Base-by-base conservation (phyloP, 1,284 basidiomycete species). In the Pseudozyma thailandica region DNA sequence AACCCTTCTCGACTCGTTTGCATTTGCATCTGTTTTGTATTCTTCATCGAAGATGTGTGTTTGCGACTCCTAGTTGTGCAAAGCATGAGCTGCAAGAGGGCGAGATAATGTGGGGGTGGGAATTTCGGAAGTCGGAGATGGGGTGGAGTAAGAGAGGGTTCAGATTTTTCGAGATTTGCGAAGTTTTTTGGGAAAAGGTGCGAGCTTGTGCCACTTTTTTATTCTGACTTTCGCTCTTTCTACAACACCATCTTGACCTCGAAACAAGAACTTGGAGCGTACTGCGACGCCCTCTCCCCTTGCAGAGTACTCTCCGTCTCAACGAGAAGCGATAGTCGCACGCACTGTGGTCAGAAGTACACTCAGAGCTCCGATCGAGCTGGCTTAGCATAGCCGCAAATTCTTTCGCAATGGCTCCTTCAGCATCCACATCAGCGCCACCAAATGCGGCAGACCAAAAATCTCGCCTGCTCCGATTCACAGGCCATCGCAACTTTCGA, bases 401-500 rank as follows among this genome's bases (percentile, higher is more conserved):
- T 27, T 6, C 16, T 7, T 3, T 18, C 31, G 50, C 7, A 4
- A 69, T 69, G 65, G 65, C 59, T 10, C 49, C 50, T 1, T 38
- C 54, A 31, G 59, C 55, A 26, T 48, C 65, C 6, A 41, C 60
- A 2, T 54, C 59, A 27, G 18, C 35, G 6, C 21, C 46, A 5
- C 15, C 43, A n/a, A 55, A 48, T 23, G 50, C 26, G 10, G 26
- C 57, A 8, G 69, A 60, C 20, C 16, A 38, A 12, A 71, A 71
- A 31, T 64, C 70, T 6, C 76, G 76, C n/a, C 49, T 86, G 28
- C 61, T 87, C 20, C 84, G 85, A 37, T 87, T 87, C 85, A 91
- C 88, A 51, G 91, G 92, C 1, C 93, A 97, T 83, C 87, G 90
- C 52, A 88, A 92, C 84, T 86, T 98, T 31, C 88, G 95, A 20